phyloP scores from a whole-genome alignment of 768 basidiomycete species.

The Lactarius sanguifluus region DNA sequence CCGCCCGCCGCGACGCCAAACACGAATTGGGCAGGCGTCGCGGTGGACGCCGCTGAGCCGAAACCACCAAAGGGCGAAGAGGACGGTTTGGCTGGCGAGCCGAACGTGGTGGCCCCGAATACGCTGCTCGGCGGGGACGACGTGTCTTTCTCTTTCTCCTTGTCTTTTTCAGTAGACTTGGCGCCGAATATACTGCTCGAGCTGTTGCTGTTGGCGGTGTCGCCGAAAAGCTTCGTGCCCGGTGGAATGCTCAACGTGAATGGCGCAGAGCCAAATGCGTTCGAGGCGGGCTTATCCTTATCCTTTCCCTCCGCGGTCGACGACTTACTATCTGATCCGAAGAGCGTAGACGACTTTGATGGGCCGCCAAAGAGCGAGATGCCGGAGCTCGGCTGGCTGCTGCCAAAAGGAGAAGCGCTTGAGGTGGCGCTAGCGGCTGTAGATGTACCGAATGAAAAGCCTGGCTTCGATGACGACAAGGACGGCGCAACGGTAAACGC shows the following conservation, averaged over 20 bases:
- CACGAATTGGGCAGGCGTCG: conserved; percentile 18
- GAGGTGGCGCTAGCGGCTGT: not conserved
- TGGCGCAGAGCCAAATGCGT: not conserved
- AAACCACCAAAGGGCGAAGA: conserved; percentile 11
- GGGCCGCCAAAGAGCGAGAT: conserved; percentile 15
- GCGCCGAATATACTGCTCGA: conserved; percentile 21
- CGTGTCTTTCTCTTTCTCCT: conserved; percentile 13
- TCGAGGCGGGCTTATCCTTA: conserved; percentile 9
- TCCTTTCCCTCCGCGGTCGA: conserved; percentile 3
- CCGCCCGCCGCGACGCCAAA: conserved; percentile 20
- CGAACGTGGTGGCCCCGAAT: conserved; percentile 20
- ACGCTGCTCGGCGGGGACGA: not conserved
- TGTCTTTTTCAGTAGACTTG: conserved; percentile 14
- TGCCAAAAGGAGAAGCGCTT: conserved; percentile 17
- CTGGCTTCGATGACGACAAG: conserved; percentile 12
- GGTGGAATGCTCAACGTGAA: conserved; percentile 15
- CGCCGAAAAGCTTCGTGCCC: conserved; percentile 17
- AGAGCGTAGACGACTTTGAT: conserved; percentile 15
- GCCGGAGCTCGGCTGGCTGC: not conserved
- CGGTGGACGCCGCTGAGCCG: conserved; percentile 8
- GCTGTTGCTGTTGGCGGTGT: not conserved
- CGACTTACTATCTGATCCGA: conserved; percentile 10
- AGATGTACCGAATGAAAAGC: conserved; percentile 26
- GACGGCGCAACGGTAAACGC: not conserved
- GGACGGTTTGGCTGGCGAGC: conserved; percentile 12